Evolutionary conservation across 768 basidiomycete species (phyloP), one percentile per base, ranked within the genome.

Genomic region (Peribolospora kevripleyi): DNA sequence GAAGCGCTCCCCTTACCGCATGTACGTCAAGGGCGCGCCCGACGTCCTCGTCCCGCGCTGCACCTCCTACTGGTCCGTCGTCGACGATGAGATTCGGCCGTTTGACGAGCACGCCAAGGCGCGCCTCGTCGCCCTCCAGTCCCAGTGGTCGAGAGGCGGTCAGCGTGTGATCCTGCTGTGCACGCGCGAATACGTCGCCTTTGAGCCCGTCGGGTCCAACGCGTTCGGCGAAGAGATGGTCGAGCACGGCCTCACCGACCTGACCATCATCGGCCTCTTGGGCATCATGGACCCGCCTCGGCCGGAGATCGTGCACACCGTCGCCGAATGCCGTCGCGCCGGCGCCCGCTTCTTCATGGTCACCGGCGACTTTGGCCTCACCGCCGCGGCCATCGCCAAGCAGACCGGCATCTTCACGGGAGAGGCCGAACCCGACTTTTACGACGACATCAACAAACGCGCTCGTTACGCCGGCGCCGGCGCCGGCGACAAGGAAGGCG

Each of bases 331-430:
- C 43, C 38, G 54, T 3, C 61, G 71, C 10, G 79, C 78, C 6
- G 76, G 76, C 4, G 75, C 79, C 50, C 71, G 78, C 9, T 75
- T 79, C 62, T 74, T 75, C 61, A 76, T 81, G 69, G 76, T 80
- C 54, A 82, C 68, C 68, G 79, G 70, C 37, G 70, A 71, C 55
- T 69, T 69, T 63, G 71, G 75, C 38, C 67, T 73, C 10, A 81
- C 79, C 0, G 78, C 77, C 0, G 68, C 73, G 3, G 76, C 80
- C 0, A 80, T 81, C 57, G 78, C 78, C 8, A 67, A 70, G 7
- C 75, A 78, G 59, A 76, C 75, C n/a, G 73, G 77, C 37, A 76
- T 77, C 57, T 69, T 77, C 50, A 70, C 73, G 4, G 64, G 25
- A 25, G 25, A 25, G 25, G 25, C 25, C 25, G 25, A 25, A 25